These are phyloP conservation scores for Boletus rubropictus DNA, from an alignment of 768 basidiomycete species.

Conservation along the genomic window DNA sequence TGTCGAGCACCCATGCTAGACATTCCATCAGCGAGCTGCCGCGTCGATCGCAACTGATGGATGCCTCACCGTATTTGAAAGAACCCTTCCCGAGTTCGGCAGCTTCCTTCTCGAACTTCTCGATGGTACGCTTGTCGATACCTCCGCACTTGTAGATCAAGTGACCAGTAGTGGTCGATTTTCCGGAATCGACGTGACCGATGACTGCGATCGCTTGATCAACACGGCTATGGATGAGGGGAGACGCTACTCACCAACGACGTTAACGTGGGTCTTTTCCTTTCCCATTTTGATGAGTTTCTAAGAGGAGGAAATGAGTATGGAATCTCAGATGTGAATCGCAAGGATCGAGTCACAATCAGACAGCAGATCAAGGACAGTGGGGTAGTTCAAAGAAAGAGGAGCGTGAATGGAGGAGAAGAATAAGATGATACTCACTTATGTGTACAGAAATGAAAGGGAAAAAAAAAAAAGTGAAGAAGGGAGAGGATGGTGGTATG, in stretches of 20 bases:
- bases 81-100: conserved; percentile 99
- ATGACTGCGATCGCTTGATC: conserved; percentile 59
- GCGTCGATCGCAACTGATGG: conserved; percentile 13
- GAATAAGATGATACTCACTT: conserved; percentile 34
- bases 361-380: not conserved
- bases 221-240: conserved; percentile 12
- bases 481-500: conserved; percentile 32
- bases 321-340: conserved; percentile 12
- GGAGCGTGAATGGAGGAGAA: conserved; percentile 23
- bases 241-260: conserved; percentile 67
- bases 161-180: conserved; percentile 99
- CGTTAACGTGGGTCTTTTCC: conserved; percentile 95
- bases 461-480: conserved; percentile 20
- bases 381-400: conserved; percentile 4
- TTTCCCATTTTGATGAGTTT: conserved; percentile 84
- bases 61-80: conserved; percentile 85
- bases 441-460: conserved; percentile 37
- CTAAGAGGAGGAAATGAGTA: conserved; percentile 27
- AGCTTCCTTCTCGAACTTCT: conserved; percentile 99
- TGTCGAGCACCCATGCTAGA: conserved; percentile 98
- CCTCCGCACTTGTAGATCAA: conserved; percentile 99
- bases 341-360: conserved; percentile 19
- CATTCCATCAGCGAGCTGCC: conserved; percentile 24
- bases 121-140: conserved; percentile 99
- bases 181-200: conserved; percentile 99